Percentiles rank a stretch among this genome's conserved stretches.
Evolutionary conservation across 257 asterid genomes (phyloP).

Genomic region (Solanum commersonii): DNA sequence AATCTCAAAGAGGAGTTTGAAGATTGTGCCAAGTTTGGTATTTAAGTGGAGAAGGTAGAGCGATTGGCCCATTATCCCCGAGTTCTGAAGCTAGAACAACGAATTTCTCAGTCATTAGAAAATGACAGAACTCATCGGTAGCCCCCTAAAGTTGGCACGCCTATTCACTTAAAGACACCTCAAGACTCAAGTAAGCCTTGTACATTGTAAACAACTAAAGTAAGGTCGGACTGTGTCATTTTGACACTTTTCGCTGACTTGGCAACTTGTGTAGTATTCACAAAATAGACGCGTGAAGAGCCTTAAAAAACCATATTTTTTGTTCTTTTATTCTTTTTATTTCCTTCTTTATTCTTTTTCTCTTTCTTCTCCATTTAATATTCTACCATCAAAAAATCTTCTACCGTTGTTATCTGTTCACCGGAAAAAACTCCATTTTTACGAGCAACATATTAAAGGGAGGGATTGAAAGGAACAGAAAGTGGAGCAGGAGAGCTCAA

Average conservation of each 20-base stretch:
- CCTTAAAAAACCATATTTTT: not conserved
- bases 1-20: not conserved
- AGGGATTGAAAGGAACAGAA: conserved; percentile 30
- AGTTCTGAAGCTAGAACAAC: not conserved
- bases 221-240: not conserved
- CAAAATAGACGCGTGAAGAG: not conserved
- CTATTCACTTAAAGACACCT: not conserved
- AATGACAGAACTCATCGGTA: not conserved
- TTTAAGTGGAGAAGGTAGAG: not conserved
- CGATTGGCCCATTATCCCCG: not conserved
- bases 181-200: not conserved
- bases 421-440: not conserved
- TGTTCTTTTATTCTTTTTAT: not conserved
- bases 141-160: not conserved
- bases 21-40: not conserved
- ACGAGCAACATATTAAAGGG: conserved; percentile 55
- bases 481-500: conserved; percentile 11
- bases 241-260: not conserved
- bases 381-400: not conserved
- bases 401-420: not conserved
- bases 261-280: not conserved
- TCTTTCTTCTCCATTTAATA: not conserved
- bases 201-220: not conserved
- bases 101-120: not conserved
- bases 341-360: not conserved